Evolutionary conservation across 2,329 filamentous ascomycete genomes (phyloP), one percentile per base, ranked within the genome.

Genomic region (Nigrospora sphaerica): DNA sequence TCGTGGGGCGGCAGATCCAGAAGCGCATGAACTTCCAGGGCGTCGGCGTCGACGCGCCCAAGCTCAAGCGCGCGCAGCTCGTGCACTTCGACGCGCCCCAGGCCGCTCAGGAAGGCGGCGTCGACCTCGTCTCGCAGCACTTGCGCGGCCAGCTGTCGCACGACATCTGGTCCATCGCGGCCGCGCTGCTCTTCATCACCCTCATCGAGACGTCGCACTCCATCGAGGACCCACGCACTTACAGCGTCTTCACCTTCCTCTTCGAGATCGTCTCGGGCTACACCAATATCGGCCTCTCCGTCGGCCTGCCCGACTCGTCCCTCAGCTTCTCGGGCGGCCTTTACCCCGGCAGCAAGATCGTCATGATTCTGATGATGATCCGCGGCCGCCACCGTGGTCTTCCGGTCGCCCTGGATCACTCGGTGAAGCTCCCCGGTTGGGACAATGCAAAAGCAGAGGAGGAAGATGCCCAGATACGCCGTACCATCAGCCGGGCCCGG

Each of bases 141-240:
- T 76, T 98, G 63, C 86, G 93, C 32, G 83, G 87, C 40, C 93
- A 98, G 66, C 77, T 98, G 33, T 95, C 90, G 44, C 98, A 97
- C 69, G 93, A 98, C 67, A 66, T 98, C 65, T 98, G 93, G 93
- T 98, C 89, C 58, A 86, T 98, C 48, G 95, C 95, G 61, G 65
- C 97, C 18, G 93, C 93, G 1, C 81, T 95, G 55, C 98, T 98
- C 68, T 79, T 97, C 61, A 86, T 98, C 57, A 78, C 86, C 50
- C 95, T 98, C 57, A 83, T 87, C 31, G 95, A 98, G 68, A 44
- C 42, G n/a, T 44, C 92, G 90, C 5, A 48, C 58, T 11, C 80
- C 82, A n/a, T 72, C 97, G 13, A 72, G 86, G 60, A 77, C 58
- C 3, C 64, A 66, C 28, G 69, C 82, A 3, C 87, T 89, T 57